These are phyloP conservation scores for Debaryomyces prosopidis DNA, from an alignment of 805 yeast genomes.

Conservation along the genomic window DNA sequence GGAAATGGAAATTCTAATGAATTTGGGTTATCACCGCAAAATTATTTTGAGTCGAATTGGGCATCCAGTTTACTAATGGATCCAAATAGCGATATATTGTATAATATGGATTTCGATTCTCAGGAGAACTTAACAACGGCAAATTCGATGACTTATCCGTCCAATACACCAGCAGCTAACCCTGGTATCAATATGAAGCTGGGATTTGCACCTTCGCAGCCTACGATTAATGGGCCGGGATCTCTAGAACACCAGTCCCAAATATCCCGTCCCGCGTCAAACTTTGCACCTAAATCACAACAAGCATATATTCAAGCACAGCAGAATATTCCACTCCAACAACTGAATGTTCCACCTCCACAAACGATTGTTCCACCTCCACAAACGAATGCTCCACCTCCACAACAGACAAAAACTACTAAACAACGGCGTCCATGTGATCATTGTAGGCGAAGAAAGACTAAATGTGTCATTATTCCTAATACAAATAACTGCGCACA, in stretches of 20 bases:
- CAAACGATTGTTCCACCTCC: too few relatives aligned
- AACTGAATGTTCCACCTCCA: not conserved
- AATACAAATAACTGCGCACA: slow-evolving; percentile 66
- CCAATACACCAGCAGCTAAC: not conserved
- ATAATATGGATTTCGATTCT: slow-evolving; percentile 30
- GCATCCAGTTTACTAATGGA: slow-evolving; percentile 34
- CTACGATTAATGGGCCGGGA: not conserved
- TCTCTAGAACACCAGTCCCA: not conserved
- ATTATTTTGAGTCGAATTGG: slow-evolving; percentile 32
- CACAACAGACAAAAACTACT: slow-evolving; percentile 10
- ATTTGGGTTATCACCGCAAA: not conserved
- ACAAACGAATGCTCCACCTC: slow-evolving; percentile 7
- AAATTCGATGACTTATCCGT: not conserved
- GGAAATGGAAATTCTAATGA: not conserved
- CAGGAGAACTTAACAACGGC: slow-evolving; percentile 3
- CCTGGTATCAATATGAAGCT: not conserved
- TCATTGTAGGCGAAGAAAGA: slow-evolving; percentile 78
- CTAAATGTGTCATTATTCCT: slow-evolving; percentile 72
- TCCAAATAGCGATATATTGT: slow-evolving; percentile 27
- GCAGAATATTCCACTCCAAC: not conserved
- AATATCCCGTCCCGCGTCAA: too few relatives aligned
- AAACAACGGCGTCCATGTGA: slow-evolving; percentile 73
- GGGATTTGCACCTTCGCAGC: not conserved
- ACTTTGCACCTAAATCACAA: not conserved
- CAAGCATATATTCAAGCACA: not conserved